Evolutionary conservation across 345 rosid genomes (phyloP).

Genomic region (Passiflora organensis): DNA sequence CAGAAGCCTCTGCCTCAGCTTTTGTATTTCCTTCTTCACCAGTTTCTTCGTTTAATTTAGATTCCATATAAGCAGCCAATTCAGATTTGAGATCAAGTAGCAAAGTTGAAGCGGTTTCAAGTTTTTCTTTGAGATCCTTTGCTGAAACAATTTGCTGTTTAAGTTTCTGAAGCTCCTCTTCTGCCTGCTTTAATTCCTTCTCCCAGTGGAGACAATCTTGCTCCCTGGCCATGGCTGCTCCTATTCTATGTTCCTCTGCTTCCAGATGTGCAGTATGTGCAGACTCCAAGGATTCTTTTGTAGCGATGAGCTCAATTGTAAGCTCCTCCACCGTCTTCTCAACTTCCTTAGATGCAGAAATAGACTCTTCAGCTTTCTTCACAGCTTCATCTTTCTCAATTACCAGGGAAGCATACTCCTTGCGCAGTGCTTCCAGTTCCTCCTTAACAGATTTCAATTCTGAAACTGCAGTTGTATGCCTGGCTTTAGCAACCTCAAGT

Average conservation of each 20-base stretch:
- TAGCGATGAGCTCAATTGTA: slow-evolving; percentile 74
- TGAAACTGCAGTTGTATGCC: slow-evolving; percentile 64
- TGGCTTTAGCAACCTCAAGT: slow-evolving; percentile 84
- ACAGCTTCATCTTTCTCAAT: slow-evolving; percentile 53
- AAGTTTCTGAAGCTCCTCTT: slow-evolving; percentile 72
- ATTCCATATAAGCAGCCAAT: slow-evolving; percentile 68
- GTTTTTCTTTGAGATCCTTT: slow-evolving; percentile 65
- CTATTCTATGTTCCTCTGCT: slow-evolving; percentile 84
- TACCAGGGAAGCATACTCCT: slow-evolving; percentile 52
- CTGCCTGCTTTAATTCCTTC: slow-evolving; percentile 77
- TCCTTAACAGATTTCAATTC: slow-evolving; percentile 69
- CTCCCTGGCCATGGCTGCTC: slow-evolving; percentile 76
- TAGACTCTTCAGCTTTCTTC: slow-evolving; percentile 72
- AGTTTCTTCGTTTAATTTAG: slow-evolving; percentile 41
- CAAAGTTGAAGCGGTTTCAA: slow-evolving; percentile 61
- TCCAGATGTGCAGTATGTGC: slow-evolving; percentile 92
- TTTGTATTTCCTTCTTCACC: too few species aligned
- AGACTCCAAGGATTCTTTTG: slow-evolving; percentile 74
- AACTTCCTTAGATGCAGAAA: slow-evolving; percentile 64
- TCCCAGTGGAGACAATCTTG: slow-evolving; percentile 81
- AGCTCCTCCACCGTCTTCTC: slow-evolving; percentile 88
- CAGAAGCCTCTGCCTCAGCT: slow-evolving; percentile 25
- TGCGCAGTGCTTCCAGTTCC: slow-evolving; percentile 49
- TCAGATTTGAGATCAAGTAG: slow-evolving; percentile 75
- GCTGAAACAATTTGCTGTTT: slow-evolving; percentile 61